phyloP scores from a whole-genome alignment of 768 basidiomycete genomes.

The Boletus insuetus region DNA sequence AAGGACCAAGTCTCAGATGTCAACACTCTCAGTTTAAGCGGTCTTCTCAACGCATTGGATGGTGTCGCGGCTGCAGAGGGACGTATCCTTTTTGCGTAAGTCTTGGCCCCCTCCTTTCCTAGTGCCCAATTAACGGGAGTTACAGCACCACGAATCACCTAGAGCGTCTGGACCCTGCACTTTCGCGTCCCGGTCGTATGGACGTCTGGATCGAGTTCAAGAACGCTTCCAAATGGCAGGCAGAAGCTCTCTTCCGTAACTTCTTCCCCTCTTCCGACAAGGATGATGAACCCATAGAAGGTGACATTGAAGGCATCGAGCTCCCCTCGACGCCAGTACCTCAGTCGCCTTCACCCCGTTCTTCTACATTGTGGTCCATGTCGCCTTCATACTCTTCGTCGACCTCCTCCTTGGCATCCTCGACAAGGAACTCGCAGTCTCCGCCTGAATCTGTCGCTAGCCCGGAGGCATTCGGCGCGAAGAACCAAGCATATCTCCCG shows the following conservation, averaged over 20 bases:
- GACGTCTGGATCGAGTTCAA: conserved; percentile 93
- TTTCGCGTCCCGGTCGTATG: conserved; percentile 90
- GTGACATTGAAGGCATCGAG: conserved; percentile 48
- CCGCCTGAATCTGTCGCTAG: conserved; percentile 16
- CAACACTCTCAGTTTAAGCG: conserved; percentile 79
- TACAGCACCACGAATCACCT: conserved; percentile 84
- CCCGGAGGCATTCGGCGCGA: conserved; percentile 43
- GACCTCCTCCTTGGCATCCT: conserved; percentile 36
- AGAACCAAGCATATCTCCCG: conserved; percentile 59
- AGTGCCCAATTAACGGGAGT: not conserved
- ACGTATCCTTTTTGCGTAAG: conserved; percentile 84
- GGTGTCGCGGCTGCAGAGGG: conserved; percentile 88
- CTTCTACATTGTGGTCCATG: conserved; percentile 46
- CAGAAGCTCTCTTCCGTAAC: conserved; percentile 83
- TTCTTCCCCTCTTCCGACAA: conserved; percentile 81
- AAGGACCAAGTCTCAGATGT: conserved; percentile 68
- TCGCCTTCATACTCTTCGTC: conserved; percentile 46
- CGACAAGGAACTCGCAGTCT: conserved; percentile 28
- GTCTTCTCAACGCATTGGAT: conserved; percentile 80
- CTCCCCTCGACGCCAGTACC: conserved; percentile 38
- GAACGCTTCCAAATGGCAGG: conserved; percentile 82
- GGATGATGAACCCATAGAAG: conserved; percentile 37
- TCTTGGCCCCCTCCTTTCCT: conserved; percentile 15
- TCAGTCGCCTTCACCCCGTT: conserved; percentile 42
- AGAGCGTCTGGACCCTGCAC: conserved; percentile 86